Evolutionary conservation across 2,329 filamentous ascomycete species (phyloP), one percentile per base, ranked within the genome.

Genomic region (Escovopsis sp.): DNA sequence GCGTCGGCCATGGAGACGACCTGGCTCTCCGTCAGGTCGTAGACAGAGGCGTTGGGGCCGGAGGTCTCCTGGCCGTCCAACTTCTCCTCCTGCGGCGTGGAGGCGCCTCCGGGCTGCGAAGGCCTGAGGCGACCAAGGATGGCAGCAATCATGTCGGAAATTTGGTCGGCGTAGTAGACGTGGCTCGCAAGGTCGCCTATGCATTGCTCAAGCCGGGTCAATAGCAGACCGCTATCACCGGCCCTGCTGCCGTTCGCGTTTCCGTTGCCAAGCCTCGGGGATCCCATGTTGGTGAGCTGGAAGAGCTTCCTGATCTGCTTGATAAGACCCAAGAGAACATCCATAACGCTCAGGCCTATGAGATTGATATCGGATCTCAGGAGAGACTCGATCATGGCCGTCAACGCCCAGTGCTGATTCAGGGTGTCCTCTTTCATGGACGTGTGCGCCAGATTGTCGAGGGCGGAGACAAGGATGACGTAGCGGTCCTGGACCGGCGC

Each of bases 81-180:
- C 66, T 73, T 55, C 36, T 73, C 69, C 3, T 55, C 58, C 2
- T 55, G 56, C 0, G 62, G 56, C 0, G 65, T 57, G 0, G 65
- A 60, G 36, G 54, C 63, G 8, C 54, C 54, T 43, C 62, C 67
- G 14, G 54, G 47, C 27, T 57, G 60, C 2, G 61, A 55, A 3
- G 86, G 83, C 55, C 82, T 90, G 21, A 96, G 66, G 15, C 85
- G 78, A 21, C 72, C 62, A 13, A 96, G 61, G 31, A 96, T 78
- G 1, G 84, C 76, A 15, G 76, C 71, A 35, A 94, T 76, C 85
- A 96, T 94, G 56, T 98, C 90, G 2, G 82, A 77, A 37, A 96
- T 84, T 56, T 98, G 90, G 47, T 96, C 88, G 2, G 83, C 83
- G 53, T 98, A 98, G 62, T 98, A 98, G 23, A 94, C 78, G 51